Conservation (phyloP, 1,139 yeast genomes). For the Hyphopichia khmerensis region DNA sequence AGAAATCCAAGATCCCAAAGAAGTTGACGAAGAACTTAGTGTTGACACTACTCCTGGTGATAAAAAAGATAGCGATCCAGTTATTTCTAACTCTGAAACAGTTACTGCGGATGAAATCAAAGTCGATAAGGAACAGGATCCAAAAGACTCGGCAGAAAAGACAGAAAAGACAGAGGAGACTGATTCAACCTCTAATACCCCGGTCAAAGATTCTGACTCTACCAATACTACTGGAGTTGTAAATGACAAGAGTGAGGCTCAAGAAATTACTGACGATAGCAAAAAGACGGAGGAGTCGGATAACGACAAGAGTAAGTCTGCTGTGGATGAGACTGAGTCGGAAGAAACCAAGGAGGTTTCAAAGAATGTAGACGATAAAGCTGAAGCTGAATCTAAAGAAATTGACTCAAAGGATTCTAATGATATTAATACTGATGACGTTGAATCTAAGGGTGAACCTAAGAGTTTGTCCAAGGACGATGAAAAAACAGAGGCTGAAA, state of each 20-base stretch:
- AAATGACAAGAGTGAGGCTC: too few species aligned
- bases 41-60: neutral
- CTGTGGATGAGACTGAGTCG: too few species aligned
- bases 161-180: constrained; percentile 3
- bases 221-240: too few species aligned
- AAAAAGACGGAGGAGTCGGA: constrained; percentile 9
- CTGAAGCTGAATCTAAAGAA: neutral
- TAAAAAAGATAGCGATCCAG: constrained; percentile 2
- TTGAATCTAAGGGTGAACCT: neutral
- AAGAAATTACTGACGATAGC: constrained; percentile 4
- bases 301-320: too few species aligned
- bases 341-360: too few species aligned
- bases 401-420: too few species aligned
- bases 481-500: neutral
- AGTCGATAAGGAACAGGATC: neutral
- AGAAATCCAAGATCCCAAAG: neutral
- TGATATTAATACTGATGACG: neutral
- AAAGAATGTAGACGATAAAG: too few species aligned
- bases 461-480: neutral
- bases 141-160: constrained; percentile 3
- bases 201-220: too few species aligned
- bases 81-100: neutral
- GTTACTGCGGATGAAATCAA: constrained; percentile 1
- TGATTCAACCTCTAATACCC: too few species aligned
- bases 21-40: neutral